phyloP scores from a whole-genome alignment of 1,284 basidiomycete genomes.

The Naganishia liquefaciens region DNA sequence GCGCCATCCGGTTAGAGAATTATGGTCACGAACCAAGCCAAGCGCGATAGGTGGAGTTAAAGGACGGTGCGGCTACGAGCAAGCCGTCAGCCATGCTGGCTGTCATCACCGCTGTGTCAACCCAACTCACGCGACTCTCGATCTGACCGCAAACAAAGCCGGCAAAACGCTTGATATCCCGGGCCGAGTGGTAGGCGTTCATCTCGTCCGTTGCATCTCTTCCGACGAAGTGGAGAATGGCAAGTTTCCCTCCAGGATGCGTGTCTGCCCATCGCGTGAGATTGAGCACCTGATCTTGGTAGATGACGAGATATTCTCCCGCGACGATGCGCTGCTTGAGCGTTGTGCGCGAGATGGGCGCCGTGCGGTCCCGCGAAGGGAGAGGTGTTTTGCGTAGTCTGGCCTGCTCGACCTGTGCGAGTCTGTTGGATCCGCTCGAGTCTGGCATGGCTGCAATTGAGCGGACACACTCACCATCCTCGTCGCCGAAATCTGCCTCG shows the following conservation, averaged over 20 bases:
- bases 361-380: not conserved
- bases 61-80: conserved; percentile 66
- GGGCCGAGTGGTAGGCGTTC: conserved; percentile 80
- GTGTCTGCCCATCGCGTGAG: conserved; percentile 77
- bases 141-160: conserved; percentile 76
- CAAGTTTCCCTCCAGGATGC: conserved; percentile 87
- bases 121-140: conserved; percentile 54
- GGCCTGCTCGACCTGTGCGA: conserved; percentile 12
- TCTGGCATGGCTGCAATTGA: conserved; percentile 1
- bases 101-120: no score
- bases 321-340: conserved; percentile 28
- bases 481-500: not conserved
- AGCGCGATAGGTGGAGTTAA: conserved; percentile 85
- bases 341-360: conserved; percentile 15
- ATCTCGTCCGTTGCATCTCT: conserved; percentile 94
- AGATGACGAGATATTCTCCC: conserved; percentile 56
- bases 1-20: conserved; percentile 41
- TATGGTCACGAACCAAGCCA: conserved; percentile 67
- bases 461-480: not conserved
- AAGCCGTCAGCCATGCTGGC: not conserved
- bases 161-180: conserved; percentile 66
- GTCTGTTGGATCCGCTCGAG: conserved; percentile 7
- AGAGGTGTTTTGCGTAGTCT: not conserved
- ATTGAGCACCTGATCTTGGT: conserved; percentile 72
- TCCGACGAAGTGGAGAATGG: conserved; percentile 93